Evolutionary conservation across 2,329 filamentous ascomycete species (phyloP).

Genomic region (Bipolaris cookei): DNA sequence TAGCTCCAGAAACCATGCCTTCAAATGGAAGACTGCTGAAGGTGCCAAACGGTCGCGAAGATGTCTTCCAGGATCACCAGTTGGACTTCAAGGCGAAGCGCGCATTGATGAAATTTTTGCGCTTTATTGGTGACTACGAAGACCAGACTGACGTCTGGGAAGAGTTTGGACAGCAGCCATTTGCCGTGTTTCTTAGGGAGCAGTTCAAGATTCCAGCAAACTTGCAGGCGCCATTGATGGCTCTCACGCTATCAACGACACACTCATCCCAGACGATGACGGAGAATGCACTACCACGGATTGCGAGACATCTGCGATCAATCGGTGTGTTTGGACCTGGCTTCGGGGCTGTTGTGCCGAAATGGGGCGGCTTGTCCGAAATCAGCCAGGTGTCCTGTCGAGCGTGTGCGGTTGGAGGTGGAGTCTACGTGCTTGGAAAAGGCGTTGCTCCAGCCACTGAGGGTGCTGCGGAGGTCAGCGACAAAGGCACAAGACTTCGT

Average conservation of each 20-base stretch:
- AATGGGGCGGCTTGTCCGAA: constrained; percentile 91
- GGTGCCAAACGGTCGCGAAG: constrained; percentile 88
- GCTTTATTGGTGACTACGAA: constrained; percentile 79
- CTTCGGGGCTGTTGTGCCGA: constrained; percentile 87
- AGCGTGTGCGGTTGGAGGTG: constrained; percentile 87
- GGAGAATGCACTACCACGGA: constrained; percentile 72
- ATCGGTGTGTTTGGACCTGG: constrained; percentile 87
- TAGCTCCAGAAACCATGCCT: background rate
- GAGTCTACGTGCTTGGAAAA: constrained; percentile 83
- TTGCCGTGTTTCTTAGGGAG: constrained; percentile 64
- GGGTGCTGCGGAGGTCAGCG: constrained; percentile 7
- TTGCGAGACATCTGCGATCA: constrained; percentile 81
- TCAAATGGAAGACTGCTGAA: constrained; percentile 60
- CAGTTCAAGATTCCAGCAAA: constrained; percentile 64
- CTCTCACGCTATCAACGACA: constrained; percentile 77
- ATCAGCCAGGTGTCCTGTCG: constrained; percentile 90
- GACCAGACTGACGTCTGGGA: constrained; percentile 67
- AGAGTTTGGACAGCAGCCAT: constrained; percentile 59
- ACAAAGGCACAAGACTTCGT: constrained; percentile 50
- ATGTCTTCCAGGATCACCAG: constrained; percentile 79
- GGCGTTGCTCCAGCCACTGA: constrained; percentile 56
- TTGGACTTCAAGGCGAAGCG: constrained; percentile 84
- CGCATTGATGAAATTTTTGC: constrained; percentile 89
- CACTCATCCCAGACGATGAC: constrained; percentile 61
- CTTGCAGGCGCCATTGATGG: constrained; percentile 68